phyloP scores from a whole-genome alignment of 2,329 filamentous ascomycete species.

The Penicillium sp. region DNA sequence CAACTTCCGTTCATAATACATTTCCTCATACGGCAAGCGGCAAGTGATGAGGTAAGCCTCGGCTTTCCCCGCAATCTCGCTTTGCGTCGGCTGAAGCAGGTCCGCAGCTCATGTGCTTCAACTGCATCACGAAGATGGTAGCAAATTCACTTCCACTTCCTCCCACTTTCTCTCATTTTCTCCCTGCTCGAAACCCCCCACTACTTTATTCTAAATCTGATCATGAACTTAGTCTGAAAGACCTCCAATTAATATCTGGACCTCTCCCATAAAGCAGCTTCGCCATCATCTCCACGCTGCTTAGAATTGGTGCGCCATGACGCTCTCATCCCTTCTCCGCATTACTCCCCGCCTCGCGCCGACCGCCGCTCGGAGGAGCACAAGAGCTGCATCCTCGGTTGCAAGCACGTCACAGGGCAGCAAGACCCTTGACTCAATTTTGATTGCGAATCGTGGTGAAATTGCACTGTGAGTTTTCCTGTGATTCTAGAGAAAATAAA shows the following conservation, averaged over 20 bases:
- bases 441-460: constrained; percentile 95
- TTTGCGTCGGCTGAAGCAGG: constrained; percentile 32
- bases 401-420: constrained; percentile 17
- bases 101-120: constrained; percentile 7
- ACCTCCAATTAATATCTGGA: neutral
- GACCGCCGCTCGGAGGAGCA: constrained; percentile 24
- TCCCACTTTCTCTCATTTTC: neutral
- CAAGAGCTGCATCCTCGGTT: constrained; percentile 27
- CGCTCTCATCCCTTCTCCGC: constrained; percentile 37
- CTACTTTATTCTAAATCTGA: constrained; percentile 3
- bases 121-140: neutral
- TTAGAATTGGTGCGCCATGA: constrained; percentile 21
- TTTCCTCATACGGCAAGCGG: constrained; percentile 5
- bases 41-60: constrained; percentile 7
- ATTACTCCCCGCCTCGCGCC: constrained; percentile 32
- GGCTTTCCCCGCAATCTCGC: constrained; percentile 33
- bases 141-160: neutral
- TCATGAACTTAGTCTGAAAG: constrained; percentile 9
- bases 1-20: neutral
- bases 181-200: neutral
- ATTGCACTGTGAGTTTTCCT: constrained; percentile 63
- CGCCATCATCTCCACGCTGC: constrained; percentile 1
- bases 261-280: constrained; percentile 4
- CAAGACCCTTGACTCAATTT: constrained; percentile 62
- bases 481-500: too few species aligned